Evolutionary conservation across 768 basidiomycete species (phyloP).

Genomic region (Pleurotus tuoliensis): DNA sequence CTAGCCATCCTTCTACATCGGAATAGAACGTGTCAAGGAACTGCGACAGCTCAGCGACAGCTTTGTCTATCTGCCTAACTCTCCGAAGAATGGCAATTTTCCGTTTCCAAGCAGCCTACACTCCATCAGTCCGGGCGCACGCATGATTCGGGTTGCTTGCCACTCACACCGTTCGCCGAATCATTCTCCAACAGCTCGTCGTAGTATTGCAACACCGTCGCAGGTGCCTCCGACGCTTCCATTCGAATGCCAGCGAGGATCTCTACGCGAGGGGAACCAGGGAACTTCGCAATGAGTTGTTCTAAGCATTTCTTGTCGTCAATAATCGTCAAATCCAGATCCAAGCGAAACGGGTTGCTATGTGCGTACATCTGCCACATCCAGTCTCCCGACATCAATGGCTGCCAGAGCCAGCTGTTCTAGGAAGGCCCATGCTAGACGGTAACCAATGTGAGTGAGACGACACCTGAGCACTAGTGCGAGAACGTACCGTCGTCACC

Average conservation of each 20-base stretch:
- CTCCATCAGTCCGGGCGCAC: neutral
- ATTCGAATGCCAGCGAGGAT: conserved; percentile 74
- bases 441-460: neutral
- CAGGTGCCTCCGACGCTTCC: conserved; percentile 61
- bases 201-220: conserved; percentile 59
- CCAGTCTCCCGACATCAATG: conserved; percentile 66
- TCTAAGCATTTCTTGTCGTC: conserved; percentile 55
- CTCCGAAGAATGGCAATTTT: conserved; percentile 68
- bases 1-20: conserved; percentile 85
- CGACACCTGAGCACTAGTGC: conserved; percentile 1
- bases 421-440: conserved; percentile 64
- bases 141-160: neutral
- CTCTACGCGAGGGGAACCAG: conserved; percentile 75
- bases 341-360: neutral
- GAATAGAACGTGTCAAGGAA: conserved; percentile 86
- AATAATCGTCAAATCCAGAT: conserved; percentile 17
- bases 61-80: conserved; percentile 57
- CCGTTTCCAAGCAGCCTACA: conserved; percentile 75
- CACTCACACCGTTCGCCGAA: conserved; percentile 66
- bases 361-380: conserved; percentile 68
- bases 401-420: conserved; percentile 81
- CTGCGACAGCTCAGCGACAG: conserved; percentile 65
- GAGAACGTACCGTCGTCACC: conserved; percentile 52
- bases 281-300: conserved; percentile 63
- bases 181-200: conserved; percentile 62